Conservation (phyloP, 2,329 filamentous ascomycete species). For the Endoconidiophora polonica region DNA sequence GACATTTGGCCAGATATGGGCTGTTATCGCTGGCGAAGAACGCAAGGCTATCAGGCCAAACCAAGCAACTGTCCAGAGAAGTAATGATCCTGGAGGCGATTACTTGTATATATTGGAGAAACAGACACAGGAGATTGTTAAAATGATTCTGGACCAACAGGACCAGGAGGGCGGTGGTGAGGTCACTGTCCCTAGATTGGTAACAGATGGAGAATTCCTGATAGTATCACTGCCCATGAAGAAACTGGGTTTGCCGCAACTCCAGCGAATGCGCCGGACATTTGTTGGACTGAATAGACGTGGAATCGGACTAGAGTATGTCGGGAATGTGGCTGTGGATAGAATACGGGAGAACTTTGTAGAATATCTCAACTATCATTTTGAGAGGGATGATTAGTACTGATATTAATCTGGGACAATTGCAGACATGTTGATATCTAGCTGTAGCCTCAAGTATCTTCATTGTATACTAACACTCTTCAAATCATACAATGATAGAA, state of each 20-base stretch:
- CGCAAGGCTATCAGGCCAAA: slow-evolving; percentile 55
- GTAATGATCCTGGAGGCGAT: slow-evolving; percentile 48
- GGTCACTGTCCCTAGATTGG: slow-evolving; percentile 28
- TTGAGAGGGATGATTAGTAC: slow-evolving; percentile 36
- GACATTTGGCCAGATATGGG: slow-evolving; percentile 55
- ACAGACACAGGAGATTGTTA: slow-evolving; percentile 61
- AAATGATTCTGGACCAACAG: slow-evolving; percentile 51
- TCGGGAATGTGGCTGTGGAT: slow-evolving; percentile 35
- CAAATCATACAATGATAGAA: not conserved
- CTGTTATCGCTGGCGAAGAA: slow-evolving; percentile 47
- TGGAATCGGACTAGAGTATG: slow-evolving; percentile 42
- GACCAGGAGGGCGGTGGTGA: slow-evolving; percentile 49
- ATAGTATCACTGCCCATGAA: slow-evolving; percentile 49
- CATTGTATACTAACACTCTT: not conserved
- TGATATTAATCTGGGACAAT: not conserved
- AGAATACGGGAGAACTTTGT: slow-evolving; percentile 48
- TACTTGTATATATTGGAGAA: slow-evolving; percentile 69
- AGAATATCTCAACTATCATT: slow-evolving; percentile 47
- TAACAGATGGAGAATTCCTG: slow-evolving; percentile 28
- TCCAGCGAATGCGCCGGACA: slow-evolving; percentile 62
- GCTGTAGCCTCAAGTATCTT: no score
- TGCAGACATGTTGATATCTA: no score
- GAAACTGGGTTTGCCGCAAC: slow-evolving; percentile 52
- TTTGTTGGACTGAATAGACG: slow-evolving; percentile 62
- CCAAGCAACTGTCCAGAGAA: slow-evolving; percentile 51